Conservation (phyloP, 2,329 filamentous ascomycete genomes). For the Blastomyces gilchristii region DNA sequence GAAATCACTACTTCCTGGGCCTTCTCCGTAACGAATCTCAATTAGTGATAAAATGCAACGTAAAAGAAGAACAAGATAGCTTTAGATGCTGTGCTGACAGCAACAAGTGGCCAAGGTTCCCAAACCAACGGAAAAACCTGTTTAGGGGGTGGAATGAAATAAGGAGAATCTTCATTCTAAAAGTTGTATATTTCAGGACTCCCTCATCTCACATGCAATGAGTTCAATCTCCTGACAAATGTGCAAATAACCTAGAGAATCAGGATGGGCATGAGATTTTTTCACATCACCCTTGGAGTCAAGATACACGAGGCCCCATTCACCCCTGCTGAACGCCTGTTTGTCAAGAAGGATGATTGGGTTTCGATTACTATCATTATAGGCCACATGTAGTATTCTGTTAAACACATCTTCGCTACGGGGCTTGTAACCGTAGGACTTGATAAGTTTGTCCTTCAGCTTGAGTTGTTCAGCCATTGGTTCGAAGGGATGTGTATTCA, state of each 20-base stretch:
- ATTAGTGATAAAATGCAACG: neutral
- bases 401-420: conserved; percentile 1
- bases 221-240: neutral
- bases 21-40: neutral
- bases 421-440: neutral
- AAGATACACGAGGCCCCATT: neutral
- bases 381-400: neutral
- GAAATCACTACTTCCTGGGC: neutral
- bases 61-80: neutral
- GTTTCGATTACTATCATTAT: neutral
- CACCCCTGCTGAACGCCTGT: neutral
- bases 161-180: neutral
- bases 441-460: neutral
- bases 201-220: neutral
- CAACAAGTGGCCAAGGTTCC: neutral
- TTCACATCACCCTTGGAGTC: conserved; percentile 1
- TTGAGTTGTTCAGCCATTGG: neutral
- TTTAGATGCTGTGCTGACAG: neutral
- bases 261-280: neutral
- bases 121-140: neutral
- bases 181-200: neutral
- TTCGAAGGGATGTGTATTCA: neutral
- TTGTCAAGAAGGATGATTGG: neutral
- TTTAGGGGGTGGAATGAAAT: neutral
- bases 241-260: neutral